phyloP scores from a whole-genome alignment of 371 early-diverging fungal genomes.

The Hamiltosporidium tvaerminnensis region DNA sequence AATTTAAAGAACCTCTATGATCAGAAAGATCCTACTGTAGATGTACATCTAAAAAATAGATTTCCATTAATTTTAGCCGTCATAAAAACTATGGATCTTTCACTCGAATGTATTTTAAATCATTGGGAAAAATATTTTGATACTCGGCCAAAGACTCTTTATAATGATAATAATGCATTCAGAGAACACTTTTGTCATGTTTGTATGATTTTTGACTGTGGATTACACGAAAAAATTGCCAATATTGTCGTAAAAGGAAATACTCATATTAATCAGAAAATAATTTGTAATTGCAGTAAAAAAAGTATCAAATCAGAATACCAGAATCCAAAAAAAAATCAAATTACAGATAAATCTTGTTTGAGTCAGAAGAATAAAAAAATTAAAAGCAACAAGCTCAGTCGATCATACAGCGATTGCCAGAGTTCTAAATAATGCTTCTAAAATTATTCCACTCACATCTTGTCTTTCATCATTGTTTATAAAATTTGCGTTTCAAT shows the following conservation, averaged over 20 bases:
- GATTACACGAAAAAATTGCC: constrained; percentile 11
- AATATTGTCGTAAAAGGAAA: no score
- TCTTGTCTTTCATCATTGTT: neutral
- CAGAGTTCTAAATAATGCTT: neutral
- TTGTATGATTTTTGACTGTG: constrained; percentile 35
- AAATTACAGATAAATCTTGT: neutral
- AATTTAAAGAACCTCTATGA: constrained; percentile 4
- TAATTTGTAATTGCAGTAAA: neutral
- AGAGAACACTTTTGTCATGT: constrained; percentile 21
- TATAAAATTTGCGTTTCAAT: neutral
- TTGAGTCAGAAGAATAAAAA: neutral
- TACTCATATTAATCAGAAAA: no score
- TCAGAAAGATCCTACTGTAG: neutral
- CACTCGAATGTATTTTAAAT: constrained; percentile 2
- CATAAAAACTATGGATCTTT: neutral
- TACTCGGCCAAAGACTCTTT: constrained; percentile 3
- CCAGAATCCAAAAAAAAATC: constrained; percentile 4
- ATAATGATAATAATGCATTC: constrained; percentile 11
- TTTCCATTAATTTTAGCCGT: neutral
- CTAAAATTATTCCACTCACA: neutral
- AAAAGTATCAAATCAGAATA: constrained; percentile 2
- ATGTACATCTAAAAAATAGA: neutral
- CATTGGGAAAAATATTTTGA: constrained; percentile 13
- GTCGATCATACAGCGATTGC: neutral
- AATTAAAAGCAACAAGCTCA: neutral